A percentile compares a stretch with the other conserved stretches of the same genome.
phyloP scores from a whole-genome alignment of 441 rosid genomes.

The Gossypium schwendimanii region DNA sequence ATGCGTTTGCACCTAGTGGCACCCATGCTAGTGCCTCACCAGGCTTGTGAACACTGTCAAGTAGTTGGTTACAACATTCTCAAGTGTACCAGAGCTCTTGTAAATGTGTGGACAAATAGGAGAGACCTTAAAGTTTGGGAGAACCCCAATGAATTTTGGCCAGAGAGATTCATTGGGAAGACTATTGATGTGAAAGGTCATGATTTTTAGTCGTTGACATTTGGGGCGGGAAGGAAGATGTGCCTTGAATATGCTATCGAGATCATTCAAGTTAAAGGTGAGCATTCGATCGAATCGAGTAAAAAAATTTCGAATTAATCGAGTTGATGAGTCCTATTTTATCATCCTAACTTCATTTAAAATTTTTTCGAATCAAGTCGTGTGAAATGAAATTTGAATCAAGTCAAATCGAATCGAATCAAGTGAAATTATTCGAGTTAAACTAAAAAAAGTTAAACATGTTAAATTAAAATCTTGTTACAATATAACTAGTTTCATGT shows the following conservation, averaged over 20 bases:
- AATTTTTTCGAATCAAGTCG: too few relatives aligned
- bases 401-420: too few relatives aligned
- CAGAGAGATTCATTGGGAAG: slow-evolving; percentile 26
- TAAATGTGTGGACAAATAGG: slow-evolving; percentile 27
- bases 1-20: slow-evolving; percentile 41
- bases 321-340: too few relatives aligned
- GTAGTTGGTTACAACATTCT: slow-evolving; percentile 20
- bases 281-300: too few relatives aligned
- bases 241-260: slow-evolving; percentile 35
- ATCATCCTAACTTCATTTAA: too few relatives aligned
- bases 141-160: slow-evolving; percentile 25
- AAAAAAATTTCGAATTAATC: too few relatives aligned
- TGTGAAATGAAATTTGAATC: too few relatives aligned
- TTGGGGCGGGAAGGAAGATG: slow-evolving; percentile 40
- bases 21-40: slow-evolving; percentile 28
- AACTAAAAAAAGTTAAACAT: too few relatives aligned
- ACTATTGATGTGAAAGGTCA: slow-evolving; percentile 29
- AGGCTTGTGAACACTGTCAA: slow-evolving; percentile 21
- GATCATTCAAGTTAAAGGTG: slow-evolving; percentile 18
- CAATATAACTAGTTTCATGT: too few relatives aligned
- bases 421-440: too few relatives aligned
- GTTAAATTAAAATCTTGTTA: too few relatives aligned
- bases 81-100: slow-evolving; percentile 22
- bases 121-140: slow-evolving; percentile 31
- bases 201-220: slow-evolving; percentile 30